These are phyloP conservation scores for Penicillium sp. DNA, from an alignment of 2,329 filamentous ascomycete species.

Conservation along the genomic window DNA sequence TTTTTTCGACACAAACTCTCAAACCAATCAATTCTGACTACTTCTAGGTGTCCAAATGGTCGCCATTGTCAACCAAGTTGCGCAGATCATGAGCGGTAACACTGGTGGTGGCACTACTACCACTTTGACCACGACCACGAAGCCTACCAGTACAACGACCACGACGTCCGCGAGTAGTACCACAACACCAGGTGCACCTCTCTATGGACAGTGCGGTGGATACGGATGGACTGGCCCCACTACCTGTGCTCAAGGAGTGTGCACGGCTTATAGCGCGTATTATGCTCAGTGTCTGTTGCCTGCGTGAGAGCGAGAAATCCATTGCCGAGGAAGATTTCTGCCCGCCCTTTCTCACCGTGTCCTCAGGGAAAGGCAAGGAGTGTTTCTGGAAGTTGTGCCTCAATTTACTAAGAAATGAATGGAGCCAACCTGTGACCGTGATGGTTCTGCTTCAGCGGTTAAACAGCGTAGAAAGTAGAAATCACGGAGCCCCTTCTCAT, in stretches of 20 bases:
- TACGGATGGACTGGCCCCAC: slow-evolving; percentile 3
- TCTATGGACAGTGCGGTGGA: slow-evolving; percentile 2
- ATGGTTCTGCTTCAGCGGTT: too few relatives aligned
- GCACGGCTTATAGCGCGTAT: neutral
- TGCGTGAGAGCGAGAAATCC: neutral
- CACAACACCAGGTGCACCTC: neutral
- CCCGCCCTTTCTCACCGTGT: neutral
- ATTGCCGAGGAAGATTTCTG: neutral
- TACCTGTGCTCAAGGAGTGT: neutral
- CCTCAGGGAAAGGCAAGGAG: too few relatives aligned
- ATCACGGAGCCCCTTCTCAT: too few relatives aligned
- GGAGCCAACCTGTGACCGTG: too few relatives aligned
- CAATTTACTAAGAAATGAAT: too few relatives aligned
- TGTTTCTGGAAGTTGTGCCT: too few relatives aligned
- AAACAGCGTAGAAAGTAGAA: too few relatives aligned
- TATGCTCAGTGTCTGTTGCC: neutral
- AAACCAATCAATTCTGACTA: neutral
- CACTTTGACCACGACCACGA: neutral
- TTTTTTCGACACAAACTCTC: neutral
- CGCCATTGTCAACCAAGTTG: slow-evolving; percentile 18
- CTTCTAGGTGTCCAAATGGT: slow-evolving; percentile 17
- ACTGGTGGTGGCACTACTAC: neutral
- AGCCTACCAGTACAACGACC: neutral
- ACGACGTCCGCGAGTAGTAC: neutral
- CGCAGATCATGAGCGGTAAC: slow-evolving; percentile 15